These are phyloP conservation scores for Crassisporium funariophilum DNA, from an alignment of 768 basidiomycete genomes.

Conservation along the genomic window DNA sequence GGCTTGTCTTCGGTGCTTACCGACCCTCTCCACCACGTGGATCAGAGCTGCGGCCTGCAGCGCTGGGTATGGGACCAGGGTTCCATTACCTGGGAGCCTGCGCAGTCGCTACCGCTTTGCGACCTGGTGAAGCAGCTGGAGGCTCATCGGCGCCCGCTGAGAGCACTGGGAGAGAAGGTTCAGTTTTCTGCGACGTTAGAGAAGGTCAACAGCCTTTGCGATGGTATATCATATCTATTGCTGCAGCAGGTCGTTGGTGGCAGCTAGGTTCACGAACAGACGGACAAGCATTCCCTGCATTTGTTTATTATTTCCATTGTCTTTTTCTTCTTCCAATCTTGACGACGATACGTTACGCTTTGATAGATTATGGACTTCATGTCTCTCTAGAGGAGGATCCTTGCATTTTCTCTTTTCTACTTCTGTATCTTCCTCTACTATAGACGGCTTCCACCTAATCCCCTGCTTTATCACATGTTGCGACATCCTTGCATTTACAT, in stretches of 20 bases:
- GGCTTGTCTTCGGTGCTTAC: conserved; percentile 5
- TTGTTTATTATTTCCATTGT: too few species aligned
- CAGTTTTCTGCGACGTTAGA: conserved; percentile 37
- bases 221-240: conserved; percentile 40
- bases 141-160: conserved; percentile 28
- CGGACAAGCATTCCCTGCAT: too few species aligned
- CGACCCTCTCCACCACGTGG: conserved; percentile 10
- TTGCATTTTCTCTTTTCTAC: too few species aligned
- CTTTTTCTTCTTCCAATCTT: too few species aligned
- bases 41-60: conserved; percentile 22
- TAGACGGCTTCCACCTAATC: too few species aligned
- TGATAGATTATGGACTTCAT: too few species aligned
- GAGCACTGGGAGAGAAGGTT: conserved; percentile 30
- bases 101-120: conserved; percentile 10
- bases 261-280: conserved; percentile 3
- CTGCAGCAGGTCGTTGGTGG: conserved; percentile 31
- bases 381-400: too few species aligned
- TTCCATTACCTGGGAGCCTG: conserved; percentile 7
- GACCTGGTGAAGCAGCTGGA: conserved; percentile 33
- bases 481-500: too few species aligned
- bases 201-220: conserved; percentile 39
- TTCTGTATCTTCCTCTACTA: too few species aligned
- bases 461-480: too few species aligned
- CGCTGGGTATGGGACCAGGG: conserved; percentile 22
- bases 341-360: too few species aligned